Evolutionary conservation across 257 asterid genomes (phyloP).

Genomic region (Striga asiatica): DNA sequence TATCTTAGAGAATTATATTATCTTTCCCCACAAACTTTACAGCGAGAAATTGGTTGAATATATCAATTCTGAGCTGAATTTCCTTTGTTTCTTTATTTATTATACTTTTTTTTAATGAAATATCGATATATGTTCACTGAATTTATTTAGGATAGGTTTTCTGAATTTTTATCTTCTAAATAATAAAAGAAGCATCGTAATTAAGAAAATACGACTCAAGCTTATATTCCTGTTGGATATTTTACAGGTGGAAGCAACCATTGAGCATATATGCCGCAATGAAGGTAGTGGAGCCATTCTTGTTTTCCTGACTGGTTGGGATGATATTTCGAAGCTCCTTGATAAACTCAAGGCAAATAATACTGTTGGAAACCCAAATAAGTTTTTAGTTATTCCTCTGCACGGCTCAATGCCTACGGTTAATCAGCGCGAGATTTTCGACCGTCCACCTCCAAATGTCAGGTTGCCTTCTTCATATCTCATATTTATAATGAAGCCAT

Average conservation of each 20-base stretch:
- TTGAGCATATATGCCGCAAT: constrained; percentile 68
- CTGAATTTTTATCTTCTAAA: background rate
- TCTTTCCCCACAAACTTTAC: background rate
- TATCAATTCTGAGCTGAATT: background rate
- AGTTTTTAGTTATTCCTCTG: constrained; percentile 72
- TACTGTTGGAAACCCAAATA: constrained; percentile 49
- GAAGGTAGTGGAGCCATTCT: constrained; percentile 89
- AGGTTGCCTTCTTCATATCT: constrained; percentile 32
- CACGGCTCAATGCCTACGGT: constrained; percentile 98
- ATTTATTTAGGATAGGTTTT: background rate
- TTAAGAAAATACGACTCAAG: background rate
- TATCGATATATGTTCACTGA: background rate
- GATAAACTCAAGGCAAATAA: constrained; percentile 57
- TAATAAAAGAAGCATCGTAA: constrained; percentile 3
- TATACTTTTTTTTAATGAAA: background rate
- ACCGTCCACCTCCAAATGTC: constrained; percentile 62
- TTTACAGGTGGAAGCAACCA: constrained; percentile 72
- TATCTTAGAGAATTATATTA: constrained; percentile 13
- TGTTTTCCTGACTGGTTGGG: constrained; percentile 97
- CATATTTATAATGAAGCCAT: background rate
- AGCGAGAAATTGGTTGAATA: background rate
- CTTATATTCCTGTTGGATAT: constrained; percentile 11
- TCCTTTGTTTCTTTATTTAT: background rate
- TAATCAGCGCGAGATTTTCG: constrained; percentile 84
- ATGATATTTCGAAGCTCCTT: constrained; percentile 82